Evolutionary conservation across 2,329 filamentous ascomycete genomes (phyloP), one percentile per base, ranked within the genome.

Genomic region (Alternaria arborescens): DNA sequence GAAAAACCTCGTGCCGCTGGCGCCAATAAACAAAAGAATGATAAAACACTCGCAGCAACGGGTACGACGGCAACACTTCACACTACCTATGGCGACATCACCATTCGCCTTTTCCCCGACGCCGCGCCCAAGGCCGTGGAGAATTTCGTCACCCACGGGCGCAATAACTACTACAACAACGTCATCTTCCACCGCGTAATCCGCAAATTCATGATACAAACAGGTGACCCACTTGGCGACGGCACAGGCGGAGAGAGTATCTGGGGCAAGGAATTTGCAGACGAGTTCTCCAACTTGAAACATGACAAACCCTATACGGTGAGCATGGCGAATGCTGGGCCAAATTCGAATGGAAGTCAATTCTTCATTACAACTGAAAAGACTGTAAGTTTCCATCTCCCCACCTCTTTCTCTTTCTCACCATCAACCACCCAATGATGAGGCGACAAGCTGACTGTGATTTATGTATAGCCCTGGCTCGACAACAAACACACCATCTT

Each of bases 321-420:
- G 59, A 96, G 92, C 77, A 99, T 99, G 95, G 95, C 95, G 12
- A 99, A 99, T 78, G 94, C 95, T 0, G 95, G 95, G 0, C 93
- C 93, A 0, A 93, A 94, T 72, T 97, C 94, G 36, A 99, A 99
- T 76, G 95, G 91, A 14, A 95, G 91, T 73, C 95, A 99, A 78
- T 99, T 99, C 78, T 99, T 99, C 73, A 97, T 99, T 68, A 99
- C 95, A 0, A 97, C 94, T 0, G 96, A 97, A 80, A 97, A 97
- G 82, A 93, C 95, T 68, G 89, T 91, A 82, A 82, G 88, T 85
- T 20, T 5, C 10, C 46, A 5, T 36, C 26, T 26, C 22, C 42
- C n/a, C 34, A 26, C 26, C 43, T n/a, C 22, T 24, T 5, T 24
- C 22, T 24, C 22, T 32, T 55, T 24, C 50, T 43, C 26, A 20